Base-by-base conservation (phyloP, 441 rosid genomes). In the Corymbia calophylla region DNA sequence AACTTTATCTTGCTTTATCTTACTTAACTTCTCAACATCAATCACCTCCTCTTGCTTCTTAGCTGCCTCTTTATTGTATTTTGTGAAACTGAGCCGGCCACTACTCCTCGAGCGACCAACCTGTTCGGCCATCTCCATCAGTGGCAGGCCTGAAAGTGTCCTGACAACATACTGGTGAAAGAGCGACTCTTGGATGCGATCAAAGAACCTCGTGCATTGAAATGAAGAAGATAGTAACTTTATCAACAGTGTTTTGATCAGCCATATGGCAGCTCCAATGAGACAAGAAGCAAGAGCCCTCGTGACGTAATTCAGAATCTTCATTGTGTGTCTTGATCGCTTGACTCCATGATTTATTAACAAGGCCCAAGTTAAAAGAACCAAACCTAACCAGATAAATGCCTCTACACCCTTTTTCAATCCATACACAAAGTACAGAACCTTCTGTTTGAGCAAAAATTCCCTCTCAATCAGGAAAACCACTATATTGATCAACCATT, bases 131-230 rank as follows among this genome's bases (percentile, higher is more conserved):
- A 86, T 25, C 19, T 54, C 87, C 87, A 86, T 86, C 87, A 86
- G 68, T 58, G 87, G 87, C 3, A 13, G 87, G 87, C 87, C 87
- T 35, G 87, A 86, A 27, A 86, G 87, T n/a, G 49, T 58, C 87
- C 66, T 51, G 48, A 86, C 87, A 35, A 86, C 49, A 44, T 86
- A 86, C 62, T 86, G 87, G 64, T 86, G 87, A 58, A 55, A 55
- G 11, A 86, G 87, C 7, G 87, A 86, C 66, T 86, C 87, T 58
- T 86, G 87, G 87, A 86, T 86, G 48, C 87, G 60, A 58, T 87
- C 84, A 25, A 87, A 87, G 89, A 87, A 87, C 48, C 89, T 87
- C 17, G 89, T 66, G 89, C 89, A 87, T 51, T 87, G 89, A 35
- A 87, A 87, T 64, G 89, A 87, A 68, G 89, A 51, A 48, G 89